A percentile compares a stretch with the other conserved stretches of the same genome.
These are phyloP conservation scores for Penstemon davidsonii DNA, from an alignment of 257 asterid species.

Conservation along the genomic window DNA sequence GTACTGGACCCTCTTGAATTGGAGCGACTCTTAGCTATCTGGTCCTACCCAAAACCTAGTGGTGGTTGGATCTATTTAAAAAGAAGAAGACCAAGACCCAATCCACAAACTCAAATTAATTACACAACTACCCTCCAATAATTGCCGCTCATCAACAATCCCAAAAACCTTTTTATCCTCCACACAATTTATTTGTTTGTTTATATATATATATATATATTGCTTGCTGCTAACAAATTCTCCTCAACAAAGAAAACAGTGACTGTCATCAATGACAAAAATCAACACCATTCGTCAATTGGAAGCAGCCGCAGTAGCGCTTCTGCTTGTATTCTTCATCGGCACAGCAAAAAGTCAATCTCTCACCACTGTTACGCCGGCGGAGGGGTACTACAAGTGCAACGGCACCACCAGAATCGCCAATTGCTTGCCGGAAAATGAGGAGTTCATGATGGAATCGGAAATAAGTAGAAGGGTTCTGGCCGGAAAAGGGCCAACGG, in stretches of 20 bases:
- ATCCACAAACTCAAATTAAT: too few species aligned
- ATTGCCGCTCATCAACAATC: too few species aligned
- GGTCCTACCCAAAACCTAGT: too few species aligned
- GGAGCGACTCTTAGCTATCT: too few species aligned
- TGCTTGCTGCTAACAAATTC: neutral
- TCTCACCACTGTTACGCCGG: neutral
- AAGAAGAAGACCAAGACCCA: too few species aligned
- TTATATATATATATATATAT: neutral
- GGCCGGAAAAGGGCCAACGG: neutral
- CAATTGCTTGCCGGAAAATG: conserved; percentile 11
- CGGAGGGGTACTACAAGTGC: conserved; percentile 5
- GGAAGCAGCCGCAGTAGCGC: neutral
- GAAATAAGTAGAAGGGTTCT: conserved; percentile 32
- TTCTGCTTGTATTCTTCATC: neutral
- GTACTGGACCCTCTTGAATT: too few species aligned
- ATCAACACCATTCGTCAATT: neutral
- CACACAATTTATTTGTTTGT: too few species aligned
- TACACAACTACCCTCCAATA: too few species aligned
- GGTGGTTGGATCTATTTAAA: too few species aligned
- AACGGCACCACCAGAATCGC: conserved; percentile 21
- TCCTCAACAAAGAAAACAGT: neutral
- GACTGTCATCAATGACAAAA: neutral
- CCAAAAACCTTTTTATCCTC: too few species aligned
- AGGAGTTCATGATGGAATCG: conserved; percentile 33
- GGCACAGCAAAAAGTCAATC: neutral